phyloP scores from a whole-genome alignment of 345 rosid species.

The Eucalyptus pauciflora region DNA sequence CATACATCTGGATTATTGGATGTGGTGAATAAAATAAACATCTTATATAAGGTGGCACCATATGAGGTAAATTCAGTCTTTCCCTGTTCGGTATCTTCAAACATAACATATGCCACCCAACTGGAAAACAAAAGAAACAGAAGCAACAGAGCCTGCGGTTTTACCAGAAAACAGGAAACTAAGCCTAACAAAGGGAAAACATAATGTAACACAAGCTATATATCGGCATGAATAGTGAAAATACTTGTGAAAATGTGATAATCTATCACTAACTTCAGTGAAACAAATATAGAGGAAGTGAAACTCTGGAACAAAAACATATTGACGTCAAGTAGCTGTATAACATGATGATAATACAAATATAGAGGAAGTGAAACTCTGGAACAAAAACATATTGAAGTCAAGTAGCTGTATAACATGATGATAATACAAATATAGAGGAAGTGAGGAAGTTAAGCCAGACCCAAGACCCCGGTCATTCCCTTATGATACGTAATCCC shows the following conservation, averaged over 20 bases:
- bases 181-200: not conserved
- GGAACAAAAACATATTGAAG: too few species aligned
- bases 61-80: slow-evolving; percentile 58
- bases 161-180: slow-evolving; percentile 6
- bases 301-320: slow-evolving; percentile 22
- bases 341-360: not conserved
- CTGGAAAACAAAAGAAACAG: slow-evolving; percentile 83
- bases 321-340: not conserved
- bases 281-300: not conserved
- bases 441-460: not conserved
- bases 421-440: too few species aligned
- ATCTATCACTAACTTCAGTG: not conserved
- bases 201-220: not conserved
- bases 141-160: slow-evolving; percentile 74
- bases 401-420: too few species aligned
- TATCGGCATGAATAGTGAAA: not conserved
- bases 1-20: slow-evolving; percentile 99
- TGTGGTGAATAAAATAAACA: slow-evolving; percentile 92
- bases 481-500: not conserved
- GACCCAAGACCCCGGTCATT: not conserved
- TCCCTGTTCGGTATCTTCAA: slow-evolving; percentile 91
- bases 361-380: not conserved
- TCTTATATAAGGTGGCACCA: slow-evolving; percentile 69
- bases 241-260: not conserved
- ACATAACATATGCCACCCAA: slow-evolving; percentile 93